Evolutionary conservation across 495 filamentous ascomycete genomes (phyloP).

Genomic region (Aspergillus cavernicola): DNA sequence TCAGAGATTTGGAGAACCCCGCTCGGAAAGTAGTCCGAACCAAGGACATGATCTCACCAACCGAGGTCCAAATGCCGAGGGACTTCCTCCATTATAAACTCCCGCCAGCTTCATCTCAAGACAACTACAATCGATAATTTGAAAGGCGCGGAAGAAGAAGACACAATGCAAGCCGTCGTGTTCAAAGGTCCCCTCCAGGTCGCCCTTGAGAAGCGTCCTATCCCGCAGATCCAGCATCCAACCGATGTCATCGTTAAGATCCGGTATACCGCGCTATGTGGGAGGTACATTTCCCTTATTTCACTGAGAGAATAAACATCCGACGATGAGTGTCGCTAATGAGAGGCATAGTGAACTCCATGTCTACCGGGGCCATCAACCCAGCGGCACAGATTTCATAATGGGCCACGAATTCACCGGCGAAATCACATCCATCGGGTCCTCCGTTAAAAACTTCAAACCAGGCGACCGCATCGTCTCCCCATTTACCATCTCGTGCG

Average conservation of each 20-base stretch:
- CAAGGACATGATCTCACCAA: background rate
- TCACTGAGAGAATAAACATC: background rate
- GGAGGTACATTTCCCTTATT: conserved; percentile 55
- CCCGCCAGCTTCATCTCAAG: background rate
- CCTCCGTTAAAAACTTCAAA: conserved; percentile 56
- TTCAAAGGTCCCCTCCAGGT: conserved; percentile 35
- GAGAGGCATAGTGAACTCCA: conserved; percentile 77
- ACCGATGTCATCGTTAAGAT: conserved; percentile 83
- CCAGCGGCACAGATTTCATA: conserved; percentile 52
- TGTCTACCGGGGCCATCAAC: conserved; percentile 72
- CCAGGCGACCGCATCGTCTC: conserved; percentile 68
- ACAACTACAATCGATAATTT: background rate
- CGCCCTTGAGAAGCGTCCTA: conserved; percentile 41
- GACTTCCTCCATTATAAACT: background rate
- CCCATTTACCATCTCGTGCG: conserved; percentile 69
- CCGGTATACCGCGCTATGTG: conserved; percentile 78
- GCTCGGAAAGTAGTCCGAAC: background rate
- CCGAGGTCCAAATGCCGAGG: conserved; percentile 1
- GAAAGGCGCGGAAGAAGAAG: background rate
- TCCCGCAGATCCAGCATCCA: conserved; percentile 56
- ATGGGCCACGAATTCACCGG: conserved; percentile 72
- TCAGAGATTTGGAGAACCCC: too few relatives aligned
- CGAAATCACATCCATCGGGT: conserved; percentile 56
- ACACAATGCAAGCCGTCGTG: conserved; percentile 32
- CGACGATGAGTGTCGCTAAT: too few relatives aligned